phyloP scores from a whole-genome alignment of 2,329 filamentous ascomycete genomes.

The Fusarium multiceps region DNA sequence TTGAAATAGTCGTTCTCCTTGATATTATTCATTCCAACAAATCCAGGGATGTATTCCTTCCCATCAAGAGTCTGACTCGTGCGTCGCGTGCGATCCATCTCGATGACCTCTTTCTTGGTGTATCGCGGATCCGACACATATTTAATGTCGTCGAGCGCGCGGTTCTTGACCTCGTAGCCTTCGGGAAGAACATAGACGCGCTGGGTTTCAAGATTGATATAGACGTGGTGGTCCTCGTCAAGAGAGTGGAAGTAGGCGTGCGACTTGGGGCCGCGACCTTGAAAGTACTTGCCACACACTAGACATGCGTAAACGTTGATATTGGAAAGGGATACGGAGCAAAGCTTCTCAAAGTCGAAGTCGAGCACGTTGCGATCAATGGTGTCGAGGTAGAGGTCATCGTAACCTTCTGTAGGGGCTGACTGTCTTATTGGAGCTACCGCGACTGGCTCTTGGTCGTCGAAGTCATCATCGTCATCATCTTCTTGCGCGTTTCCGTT shows the following conservation, averaged over 20 bases:
- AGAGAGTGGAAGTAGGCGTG: slow-evolving; percentile 98
- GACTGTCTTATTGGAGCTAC: slow-evolving; percentile 63
- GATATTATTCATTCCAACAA: slow-evolving; percentile 99
- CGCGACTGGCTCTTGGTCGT: slow-evolving; percentile 56
- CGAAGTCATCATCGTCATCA: slow-evolving; percentile 54
- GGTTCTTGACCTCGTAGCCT: slow-evolving; percentile 95
- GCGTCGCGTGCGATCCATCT: slow-evolving; percentile 75
- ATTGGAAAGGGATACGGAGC: slow-evolving; percentile 94
- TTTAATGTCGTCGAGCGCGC: slow-evolving; percentile 96
- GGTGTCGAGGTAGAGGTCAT: slow-evolving; percentile 96
- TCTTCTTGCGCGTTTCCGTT: slow-evolving; percentile 47
- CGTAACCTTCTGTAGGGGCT: slow-evolving; percentile 87
- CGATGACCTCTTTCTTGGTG: slow-evolving; percentile 80
- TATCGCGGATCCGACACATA: slow-evolving; percentile 95
- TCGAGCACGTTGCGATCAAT: slow-evolving; percentile 93
- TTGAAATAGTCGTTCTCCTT: slow-evolving; percentile 99
- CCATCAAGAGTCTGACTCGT: slow-evolving; percentile 81
- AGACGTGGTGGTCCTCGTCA: slow-evolving; percentile 95
- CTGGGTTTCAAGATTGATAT: slow-evolving; percentile 96
- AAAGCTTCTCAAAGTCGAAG: slow-evolving; percentile 99
- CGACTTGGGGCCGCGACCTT: slow-evolving; percentile 91
- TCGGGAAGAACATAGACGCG: slow-evolving; percentile 93
- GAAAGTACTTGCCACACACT: slow-evolving; percentile 97
- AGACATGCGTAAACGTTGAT: slow-evolving; percentile 99
- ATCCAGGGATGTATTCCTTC: slow-evolving; percentile 90